Percentiles rank a stretch among this genome's conserved stretches.
phyloP scores from a whole-genome alignment of 208 protist species.

The Acanthamoeba castellanii region DNA sequence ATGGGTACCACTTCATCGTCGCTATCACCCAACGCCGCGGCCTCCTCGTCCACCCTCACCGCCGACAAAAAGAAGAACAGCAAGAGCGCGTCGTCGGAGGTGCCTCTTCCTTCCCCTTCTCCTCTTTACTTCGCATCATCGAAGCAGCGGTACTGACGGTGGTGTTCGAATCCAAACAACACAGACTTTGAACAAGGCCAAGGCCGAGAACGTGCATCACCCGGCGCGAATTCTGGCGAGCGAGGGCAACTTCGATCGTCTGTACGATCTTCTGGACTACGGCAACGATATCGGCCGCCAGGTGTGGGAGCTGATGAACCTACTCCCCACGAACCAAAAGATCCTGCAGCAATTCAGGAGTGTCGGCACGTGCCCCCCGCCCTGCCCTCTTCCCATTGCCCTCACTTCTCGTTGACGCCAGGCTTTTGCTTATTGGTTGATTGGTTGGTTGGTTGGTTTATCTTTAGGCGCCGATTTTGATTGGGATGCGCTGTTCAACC shows the following conservation, averaged over 20 bases:
- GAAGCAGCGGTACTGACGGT: not conserved
- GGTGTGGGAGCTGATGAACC: constrained; percentile 78
- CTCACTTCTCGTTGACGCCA: not conserved
- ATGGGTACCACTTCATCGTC: not conserved
- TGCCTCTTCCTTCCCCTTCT: not conserved
- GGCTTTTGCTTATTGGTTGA: not conserved
- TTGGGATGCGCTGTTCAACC: constrained; percentile 71
- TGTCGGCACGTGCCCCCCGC: not conserved
- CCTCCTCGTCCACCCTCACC: not conserved
- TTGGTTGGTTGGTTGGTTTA: not conserved
- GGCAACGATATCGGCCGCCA: constrained; percentile 77
- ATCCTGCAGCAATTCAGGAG: constrained; percentile 73
- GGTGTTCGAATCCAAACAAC: not conserved
- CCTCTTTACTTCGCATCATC: not conserved
- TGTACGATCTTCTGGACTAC: constrained; percentile 76
- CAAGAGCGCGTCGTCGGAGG: constrained; percentile 29
- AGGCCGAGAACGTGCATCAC: constrained; percentile 57
- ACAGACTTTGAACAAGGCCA: constrained; percentile 38
- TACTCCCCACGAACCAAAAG: constrained; percentile 76
- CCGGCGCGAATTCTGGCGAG: constrained; percentile 60
- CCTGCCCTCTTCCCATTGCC: not conserved
- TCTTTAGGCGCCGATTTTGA: constrained; percentile 47
- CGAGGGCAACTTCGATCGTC: constrained; percentile 67
- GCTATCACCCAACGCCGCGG: not conserved
- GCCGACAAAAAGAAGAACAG: constrained; percentile 46